Evolutionary conservation across 139 green algal species (phyloP).

Genomic region (Picochlorum sp.): DNA sequence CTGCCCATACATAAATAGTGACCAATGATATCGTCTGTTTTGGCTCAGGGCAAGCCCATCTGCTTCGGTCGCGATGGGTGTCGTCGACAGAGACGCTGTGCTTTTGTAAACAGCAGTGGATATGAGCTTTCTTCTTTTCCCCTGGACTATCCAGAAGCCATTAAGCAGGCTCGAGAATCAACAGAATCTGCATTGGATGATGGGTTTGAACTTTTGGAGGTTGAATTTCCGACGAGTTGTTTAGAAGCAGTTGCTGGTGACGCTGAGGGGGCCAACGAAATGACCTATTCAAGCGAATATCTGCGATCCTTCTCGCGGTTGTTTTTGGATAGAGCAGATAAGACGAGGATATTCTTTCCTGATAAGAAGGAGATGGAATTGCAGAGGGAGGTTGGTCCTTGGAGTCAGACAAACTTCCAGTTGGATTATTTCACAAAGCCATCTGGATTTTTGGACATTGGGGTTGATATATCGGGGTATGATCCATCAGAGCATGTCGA

Average conservation of each 20-base stretch:
- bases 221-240: slow-evolving; percentile 48
- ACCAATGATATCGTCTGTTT: no score
- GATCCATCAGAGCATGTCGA: slow-evolving; percentile 29
- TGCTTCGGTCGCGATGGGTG: no score
- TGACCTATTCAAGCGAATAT: slow-evolving; percentile 39
- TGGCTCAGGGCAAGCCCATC: no score
- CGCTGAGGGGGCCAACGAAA: slow-evolving; percentile 60
- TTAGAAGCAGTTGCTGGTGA: slow-evolving; percentile 46
- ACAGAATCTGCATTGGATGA: slow-evolving; percentile 37
- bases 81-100: neutral
- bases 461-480: slow-evolving; percentile 34
- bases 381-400: slow-evolving; percentile 38
- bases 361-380: slow-evolving; percentile 44
- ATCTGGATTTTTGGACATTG: slow-evolving; percentile 41
- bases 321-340: slow-evolving; percentile 34
- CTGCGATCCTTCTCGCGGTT: slow-evolving; percentile 45
- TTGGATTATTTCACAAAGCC: slow-evolving; percentile 70
- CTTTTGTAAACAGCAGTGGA: neutral
- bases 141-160: slow-evolving; percentile 34
- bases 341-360: slow-evolving; percentile 64
- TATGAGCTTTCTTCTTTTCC: slow-evolving; percentile 12
- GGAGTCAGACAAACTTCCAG: slow-evolving; percentile 38
- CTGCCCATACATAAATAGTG: no score
- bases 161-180: slow-evolving; percentile 42
- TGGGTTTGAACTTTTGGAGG: slow-evolving; percentile 44